Percentiles rank a stretch among this genome's conserved stretches.
phyloP scores from a whole-genome alignment of 306 rosid genomes.

The Vigna unguiculata region DNA sequence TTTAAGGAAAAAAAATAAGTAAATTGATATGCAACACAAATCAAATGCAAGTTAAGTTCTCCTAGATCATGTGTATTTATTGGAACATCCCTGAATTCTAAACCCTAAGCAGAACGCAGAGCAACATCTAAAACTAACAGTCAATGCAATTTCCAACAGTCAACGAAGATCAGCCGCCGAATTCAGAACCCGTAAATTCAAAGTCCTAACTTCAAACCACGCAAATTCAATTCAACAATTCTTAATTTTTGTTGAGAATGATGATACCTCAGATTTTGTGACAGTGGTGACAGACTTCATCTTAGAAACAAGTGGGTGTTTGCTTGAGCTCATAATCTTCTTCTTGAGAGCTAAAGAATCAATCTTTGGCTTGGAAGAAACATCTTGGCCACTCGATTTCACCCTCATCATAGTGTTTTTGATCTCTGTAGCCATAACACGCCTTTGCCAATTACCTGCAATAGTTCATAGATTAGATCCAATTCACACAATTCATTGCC shows the following conservation, averaged over 20 bases:
- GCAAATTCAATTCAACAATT: conserved; percentile 31
- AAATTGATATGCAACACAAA: conserved; percentile 11
- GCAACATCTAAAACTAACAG: conserved; percentile 21
- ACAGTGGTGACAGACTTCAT: conserved; percentile 54
- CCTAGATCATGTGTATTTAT: conserved; percentile 15
- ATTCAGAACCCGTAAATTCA: conserved; percentile 29
- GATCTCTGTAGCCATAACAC: conserved; percentile 62
- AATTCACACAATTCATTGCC: conserved; percentile 33
- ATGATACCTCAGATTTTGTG: conserved; percentile 74
- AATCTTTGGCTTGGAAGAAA: conserved; percentile 58
- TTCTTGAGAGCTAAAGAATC: conserved; percentile 56
- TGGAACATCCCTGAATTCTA: conserved; percentile 18
- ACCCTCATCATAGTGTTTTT: conserved; percentile 57
- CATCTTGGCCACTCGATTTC: conserved; percentile 60
- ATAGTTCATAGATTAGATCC: conserved; percentile 29
- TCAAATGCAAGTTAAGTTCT: conserved; percentile 39
- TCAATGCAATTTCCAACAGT: conserved; percentile 2
- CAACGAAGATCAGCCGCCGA: conserved; percentile 37
- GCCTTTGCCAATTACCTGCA: not conserved
- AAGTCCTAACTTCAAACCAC: not conserved
- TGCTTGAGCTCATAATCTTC: conserved; percentile 63
- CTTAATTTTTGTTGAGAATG: not conserved
- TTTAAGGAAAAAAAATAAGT: not conserved
- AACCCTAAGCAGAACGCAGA: not conserved
- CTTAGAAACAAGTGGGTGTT: conserved; percentile 59